These are phyloP conservation scores for Nannochloris sp. DNA, from an alignment of 139 green algal species.

Conservation along the genomic window DNA sequence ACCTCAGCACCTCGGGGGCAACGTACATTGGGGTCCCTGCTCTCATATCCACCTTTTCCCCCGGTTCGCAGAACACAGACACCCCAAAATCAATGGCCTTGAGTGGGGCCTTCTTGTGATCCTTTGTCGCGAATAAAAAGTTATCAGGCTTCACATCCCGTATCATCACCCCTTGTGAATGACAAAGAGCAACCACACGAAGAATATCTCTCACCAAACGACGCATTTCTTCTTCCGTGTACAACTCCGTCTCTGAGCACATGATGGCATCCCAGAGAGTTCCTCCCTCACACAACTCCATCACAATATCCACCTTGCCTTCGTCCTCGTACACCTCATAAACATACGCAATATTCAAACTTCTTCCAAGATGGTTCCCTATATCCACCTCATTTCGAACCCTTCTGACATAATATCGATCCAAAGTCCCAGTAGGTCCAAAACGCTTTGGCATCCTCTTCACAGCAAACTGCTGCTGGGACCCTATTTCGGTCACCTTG, in stretches of 20 bases:
- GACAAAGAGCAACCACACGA: constrained; percentile 55
- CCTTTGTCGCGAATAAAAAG: constrained; percentile 54
- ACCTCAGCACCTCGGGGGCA: constrained; percentile 54
- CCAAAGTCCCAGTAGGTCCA: constrained; percentile 28
- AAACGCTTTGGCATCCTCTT: constrained; percentile 60
- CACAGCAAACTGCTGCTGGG: constrained; percentile 45
- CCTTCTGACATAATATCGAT: constrained; percentile 46
- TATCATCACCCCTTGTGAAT: constrained; percentile 55
- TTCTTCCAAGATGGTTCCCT: constrained; percentile 49
- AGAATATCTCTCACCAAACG: constrained; percentile 44
- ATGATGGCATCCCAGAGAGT: constrained; percentile 30
- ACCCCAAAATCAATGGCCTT: constrained; percentile 74
- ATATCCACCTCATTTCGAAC: constrained; percentile 70
- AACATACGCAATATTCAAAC: constrained; percentile 57
- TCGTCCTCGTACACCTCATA: constrained; percentile 61
- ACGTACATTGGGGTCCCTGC: constrained; percentile 47
- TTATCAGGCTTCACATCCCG: constrained; percentile 74
- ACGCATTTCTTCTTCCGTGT: constrained; percentile 35
- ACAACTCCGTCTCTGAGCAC: constrained; percentile 20
- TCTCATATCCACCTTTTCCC: constrained; percentile 20
- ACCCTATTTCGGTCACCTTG: background rate
- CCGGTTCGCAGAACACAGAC: constrained; percentile 43
- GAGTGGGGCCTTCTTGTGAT: constrained; percentile 34
- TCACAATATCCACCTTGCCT: constrained; percentile 54
- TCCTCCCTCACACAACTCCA: constrained; percentile 60